Conservation (phyloP, 2,329 filamentous ascomycete genomes). For the Arthroderma uncinatum region DNA sequence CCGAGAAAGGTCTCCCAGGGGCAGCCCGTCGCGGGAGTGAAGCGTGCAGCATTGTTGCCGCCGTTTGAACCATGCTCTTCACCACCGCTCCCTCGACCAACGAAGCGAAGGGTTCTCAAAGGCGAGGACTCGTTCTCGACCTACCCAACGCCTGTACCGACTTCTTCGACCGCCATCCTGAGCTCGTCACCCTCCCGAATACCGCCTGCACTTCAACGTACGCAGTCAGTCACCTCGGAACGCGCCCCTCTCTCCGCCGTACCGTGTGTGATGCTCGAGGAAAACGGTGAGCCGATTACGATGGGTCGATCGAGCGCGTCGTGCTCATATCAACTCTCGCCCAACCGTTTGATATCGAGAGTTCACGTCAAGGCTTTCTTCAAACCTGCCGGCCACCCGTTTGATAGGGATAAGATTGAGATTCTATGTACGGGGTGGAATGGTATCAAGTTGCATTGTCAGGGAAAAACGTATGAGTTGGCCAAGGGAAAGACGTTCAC, state of each 20-base stretch:
- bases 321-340: conserved; percentile 86
- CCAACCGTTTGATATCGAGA: conserved; percentile 84
- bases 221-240: conserved; percentile 57
- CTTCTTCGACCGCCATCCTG: conserved; percentile 83
- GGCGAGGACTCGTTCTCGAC: conserved; percentile 40
- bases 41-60: conserved; percentile 39
- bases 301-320: conserved; percentile 94
- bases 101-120: conserved; percentile 38
- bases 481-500: conserved; percentile 80
- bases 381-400: conserved; percentile 54
- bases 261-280: conserved; percentile 68
- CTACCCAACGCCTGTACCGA: conserved; percentile 89
- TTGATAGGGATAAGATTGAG: conserved; percentile 68
- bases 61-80: conserved; percentile 42
- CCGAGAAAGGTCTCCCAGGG: conserved; percentile 24
- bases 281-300: conserved; percentile 66
- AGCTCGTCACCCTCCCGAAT: conserved; percentile 68
- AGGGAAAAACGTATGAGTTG: conserved; percentile 75
- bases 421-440: conserved; percentile 94
- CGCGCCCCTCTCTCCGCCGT: conserved; percentile 73
- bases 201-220: conserved; percentile 48
- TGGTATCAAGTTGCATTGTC: conserved; percentile 82
- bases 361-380: conserved; percentile 85
- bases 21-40: conserved; percentile 29
- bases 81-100: conserved; percentile 37